These are phyloP conservation scores for Penicillium fimorum DNA, from an alignment of 495 filamentous ascomycete genomes.

Conservation along the genomic window DNA sequence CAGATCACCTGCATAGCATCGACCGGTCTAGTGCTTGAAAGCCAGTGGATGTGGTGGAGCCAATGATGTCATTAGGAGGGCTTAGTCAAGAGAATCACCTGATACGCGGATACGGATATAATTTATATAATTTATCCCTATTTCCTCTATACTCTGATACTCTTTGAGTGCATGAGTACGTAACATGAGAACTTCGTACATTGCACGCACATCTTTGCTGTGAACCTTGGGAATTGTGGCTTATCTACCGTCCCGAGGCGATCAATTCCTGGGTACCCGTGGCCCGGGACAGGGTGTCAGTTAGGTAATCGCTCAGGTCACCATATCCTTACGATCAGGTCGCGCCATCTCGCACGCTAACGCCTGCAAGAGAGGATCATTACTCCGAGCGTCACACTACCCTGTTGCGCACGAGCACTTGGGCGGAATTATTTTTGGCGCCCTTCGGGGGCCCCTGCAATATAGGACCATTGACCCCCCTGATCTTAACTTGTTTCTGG, in stretches of 20 bases:
- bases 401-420: conserved; percentile 6
- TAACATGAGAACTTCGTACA: no score
- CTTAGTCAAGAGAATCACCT: conserved; percentile 1
- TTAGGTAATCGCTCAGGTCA: conserved; percentile 8
- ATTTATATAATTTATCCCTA: background rate
- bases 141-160: background rate
- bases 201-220: background rate
- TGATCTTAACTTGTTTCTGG: conserved; percentile 14
- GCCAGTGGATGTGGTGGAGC: background rate
- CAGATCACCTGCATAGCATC: conserved; percentile 13
- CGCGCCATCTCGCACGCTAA: conserved; percentile 24
- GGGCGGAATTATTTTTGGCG: conserved; percentile 10
- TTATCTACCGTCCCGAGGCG: background rate
- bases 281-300: background rate
- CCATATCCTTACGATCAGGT: conserved; percentile 22
- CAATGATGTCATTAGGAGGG: conserved; percentile 4
- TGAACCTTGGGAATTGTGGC: background rate
- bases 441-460: background rate
- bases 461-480: background rate
- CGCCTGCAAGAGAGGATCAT: conserved; percentile 24
- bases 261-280: no score
- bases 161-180: no score
- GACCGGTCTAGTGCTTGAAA: conserved; percentile 12
- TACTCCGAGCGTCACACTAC: conserved; percentile 20
- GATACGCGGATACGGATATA: background rate